Conservation (phyloP, 345 rosid species). For the Reutealis trisperma region DNA sequence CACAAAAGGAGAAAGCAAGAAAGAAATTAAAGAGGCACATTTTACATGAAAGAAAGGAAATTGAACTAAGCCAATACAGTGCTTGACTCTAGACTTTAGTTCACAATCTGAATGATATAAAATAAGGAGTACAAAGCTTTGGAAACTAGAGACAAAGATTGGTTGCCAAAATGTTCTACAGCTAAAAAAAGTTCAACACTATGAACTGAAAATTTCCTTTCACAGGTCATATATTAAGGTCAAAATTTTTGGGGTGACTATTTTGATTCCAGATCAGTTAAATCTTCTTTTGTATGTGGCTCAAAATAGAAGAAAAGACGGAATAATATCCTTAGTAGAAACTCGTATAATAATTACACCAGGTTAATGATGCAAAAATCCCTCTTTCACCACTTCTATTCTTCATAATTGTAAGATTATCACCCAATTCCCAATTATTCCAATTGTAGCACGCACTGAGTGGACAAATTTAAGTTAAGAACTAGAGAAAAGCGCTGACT, state of each 20-base stretch:
- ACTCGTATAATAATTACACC: too few species aligned
- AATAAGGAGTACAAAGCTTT: not conserved
- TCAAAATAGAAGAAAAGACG: too few species aligned
- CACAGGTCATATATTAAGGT: too few species aligned
- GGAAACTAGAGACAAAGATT: not conserved
- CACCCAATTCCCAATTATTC: not conserved
- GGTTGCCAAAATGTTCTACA: not conserved
- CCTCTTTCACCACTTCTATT: not conserved
- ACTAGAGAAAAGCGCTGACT: not conserved
- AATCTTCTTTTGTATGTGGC: too few species aligned
- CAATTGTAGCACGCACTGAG: not conserved
- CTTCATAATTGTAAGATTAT: not conserved
- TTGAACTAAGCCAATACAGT: not conserved
- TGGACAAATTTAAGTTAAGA: not conserved
- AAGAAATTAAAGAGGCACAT: constrained; percentile 8
- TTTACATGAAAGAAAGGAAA: not conserved
- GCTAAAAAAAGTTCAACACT: not conserved
- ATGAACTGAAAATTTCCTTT: too few species aligned
- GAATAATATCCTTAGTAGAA: too few species aligned
- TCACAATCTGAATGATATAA: not conserved
- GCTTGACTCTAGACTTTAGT: not conserved
- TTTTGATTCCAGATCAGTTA: too few species aligned
- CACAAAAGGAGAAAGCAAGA: constrained; percentile 30
- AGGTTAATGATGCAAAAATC: not conserved
- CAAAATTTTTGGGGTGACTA: too few species aligned